Percentiles rank a stretch among this genome's conserved stretches.
phyloP scores from a whole-genome alignment of 257 asterid species.

The Datura wrightii region DNA sequence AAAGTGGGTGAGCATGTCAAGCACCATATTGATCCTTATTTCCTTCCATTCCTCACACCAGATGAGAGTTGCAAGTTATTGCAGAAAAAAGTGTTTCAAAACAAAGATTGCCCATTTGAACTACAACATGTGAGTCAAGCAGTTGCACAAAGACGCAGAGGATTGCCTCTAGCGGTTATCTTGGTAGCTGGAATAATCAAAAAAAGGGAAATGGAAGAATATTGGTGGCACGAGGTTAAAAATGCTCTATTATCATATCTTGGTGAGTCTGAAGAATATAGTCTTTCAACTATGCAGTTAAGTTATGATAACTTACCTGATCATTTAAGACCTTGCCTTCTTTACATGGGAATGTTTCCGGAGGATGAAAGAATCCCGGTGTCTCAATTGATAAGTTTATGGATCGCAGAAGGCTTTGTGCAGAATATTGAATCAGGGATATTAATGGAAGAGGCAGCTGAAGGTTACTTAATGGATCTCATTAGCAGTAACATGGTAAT shows the following conservation, averaged over 20 bases:
- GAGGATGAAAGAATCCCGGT: neutral
- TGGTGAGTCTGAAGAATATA: neutral
- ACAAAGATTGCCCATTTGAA: neutral
- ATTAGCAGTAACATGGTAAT: no score
- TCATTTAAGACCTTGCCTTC: slow-evolving; percentile 21
- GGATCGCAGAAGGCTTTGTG: slow-evolving; percentile 30
- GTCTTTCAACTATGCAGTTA: neutral
- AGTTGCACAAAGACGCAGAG: neutral
- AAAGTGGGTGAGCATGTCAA: neutral
- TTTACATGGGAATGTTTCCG: slow-evolving; percentile 26
- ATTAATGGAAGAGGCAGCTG: neutral
- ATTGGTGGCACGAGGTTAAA: neutral
- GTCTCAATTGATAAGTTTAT: slow-evolving; percentile 18
- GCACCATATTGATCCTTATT: neutral
- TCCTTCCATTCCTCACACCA: neutral
- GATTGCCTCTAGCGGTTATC: slow-evolving; percentile 23
- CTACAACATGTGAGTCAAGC: neutral
- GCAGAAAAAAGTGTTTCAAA: neutral
- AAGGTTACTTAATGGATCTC: no score
- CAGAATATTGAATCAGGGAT: neutral
- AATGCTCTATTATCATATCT: neutral
- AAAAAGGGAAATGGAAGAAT: neutral
- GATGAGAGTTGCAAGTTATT: slow-evolving; percentile 19
- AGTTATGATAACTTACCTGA: slow-evolving; percentile 32
- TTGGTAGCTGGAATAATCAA: slow-evolving; percentile 18